A percentile compares a stretch with the other conserved stretches of the same genome.
Evolutionary conservation across 208 protist species (phyloP).

Genomic region (Trypanosoma conorhini): DNA sequence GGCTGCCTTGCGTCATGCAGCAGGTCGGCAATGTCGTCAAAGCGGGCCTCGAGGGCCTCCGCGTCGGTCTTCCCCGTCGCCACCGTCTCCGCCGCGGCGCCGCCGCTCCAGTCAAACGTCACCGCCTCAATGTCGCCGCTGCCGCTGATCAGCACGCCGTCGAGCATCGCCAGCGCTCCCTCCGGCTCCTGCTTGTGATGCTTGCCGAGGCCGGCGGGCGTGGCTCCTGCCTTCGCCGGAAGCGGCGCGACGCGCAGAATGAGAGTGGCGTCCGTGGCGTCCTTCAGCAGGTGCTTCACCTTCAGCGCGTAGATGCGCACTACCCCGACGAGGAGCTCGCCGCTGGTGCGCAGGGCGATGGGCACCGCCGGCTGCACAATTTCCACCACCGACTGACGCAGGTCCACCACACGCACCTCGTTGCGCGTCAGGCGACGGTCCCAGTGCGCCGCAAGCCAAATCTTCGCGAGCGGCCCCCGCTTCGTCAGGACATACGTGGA

Average conservation of each 20-base stretch:
- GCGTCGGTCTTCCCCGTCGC: conserved; percentile 34
- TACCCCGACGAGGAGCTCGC: conserved; percentile 96
- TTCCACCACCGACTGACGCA: conserved; percentile 88
- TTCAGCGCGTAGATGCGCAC: conserved; percentile 97
- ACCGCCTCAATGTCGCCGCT: conserved; percentile 79
- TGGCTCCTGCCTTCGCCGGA: conserved; percentile 3
- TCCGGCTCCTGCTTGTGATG: conserved; percentile 31
- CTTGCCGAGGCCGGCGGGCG: conserved; percentile 17
- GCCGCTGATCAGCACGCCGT: conserved; percentile 54
- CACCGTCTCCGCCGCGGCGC: conserved; percentile 24
- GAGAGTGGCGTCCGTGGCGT: conserved; percentile 83
- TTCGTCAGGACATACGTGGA: conserved; percentile 96
- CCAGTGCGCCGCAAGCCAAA: conserved; percentile 98
- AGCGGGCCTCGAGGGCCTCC: conserved; percentile 67
- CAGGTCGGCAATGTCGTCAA: conserved; percentile 81
- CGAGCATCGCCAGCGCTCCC: conserved; percentile 29
- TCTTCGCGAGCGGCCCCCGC: conserved; percentile 94
- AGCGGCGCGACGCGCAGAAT: conserved; percentile 59
- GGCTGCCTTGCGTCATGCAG: conserved; percentile 28
- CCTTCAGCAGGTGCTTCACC: conserved; percentile 87
- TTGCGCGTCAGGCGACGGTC: conserved; percentile 94
- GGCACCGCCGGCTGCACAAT: conserved; percentile 95
- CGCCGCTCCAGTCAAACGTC: conserved; percentile 65
- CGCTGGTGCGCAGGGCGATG: conserved; percentile 95
- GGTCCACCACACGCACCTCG: conserved; percentile 91